Base-by-base conservation (phyloP, 257 asterid species). In the Lavandula angustifolia region DNA sequence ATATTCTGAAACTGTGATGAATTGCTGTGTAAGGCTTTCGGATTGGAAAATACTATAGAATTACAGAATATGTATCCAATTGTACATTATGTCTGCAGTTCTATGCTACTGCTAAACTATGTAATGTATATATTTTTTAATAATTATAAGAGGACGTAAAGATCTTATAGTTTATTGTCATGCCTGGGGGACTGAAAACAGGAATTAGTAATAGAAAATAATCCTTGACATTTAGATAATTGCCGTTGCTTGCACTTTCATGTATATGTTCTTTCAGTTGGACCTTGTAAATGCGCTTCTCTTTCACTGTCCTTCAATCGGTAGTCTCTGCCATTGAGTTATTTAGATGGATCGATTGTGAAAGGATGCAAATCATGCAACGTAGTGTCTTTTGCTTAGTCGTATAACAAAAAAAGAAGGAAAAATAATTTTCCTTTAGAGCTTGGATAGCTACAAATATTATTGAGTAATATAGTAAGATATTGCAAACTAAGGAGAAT, bases 261-360 rank as follows among this genome's bases (percentile, higher is more conserved):
- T 50, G 14, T 49, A 11, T 5, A 11, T 5, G 9, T 51, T 53
- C 40, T 12, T 18, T 18, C 11, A 27, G 46, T 50, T 47, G 43
- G 14, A 50, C 55, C 71, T 29, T 48, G 41, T 31, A 11, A 50
- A 22, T 46, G 31, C 41, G 52, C 35, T 63, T 73, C 7, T 60
- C 13, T 10, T 38, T 69, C 22, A 14, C 31, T 43, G 16, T 40
- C 65, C 33, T 10, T 52, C 54, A 37, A 57, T 10, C 34, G 52
- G 44, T 51, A 47, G 32, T 53, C 8, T 47, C 54, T 27, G n/a
- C 27, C 17, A 27, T 50, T 42, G 46, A 22, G 48, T 56, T 50
- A 41, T 50, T 43, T 49, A 9, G 57, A 22, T 46, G n/a, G 55
- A 7, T 53, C 33, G 35, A 55, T 61, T 48, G 60, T 52, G 18